These are phyloP conservation scores for Fomitopsis pulvina DNA, from an alignment of 768 basidiomycete genomes.

Conservation along the genomic window DNA sequence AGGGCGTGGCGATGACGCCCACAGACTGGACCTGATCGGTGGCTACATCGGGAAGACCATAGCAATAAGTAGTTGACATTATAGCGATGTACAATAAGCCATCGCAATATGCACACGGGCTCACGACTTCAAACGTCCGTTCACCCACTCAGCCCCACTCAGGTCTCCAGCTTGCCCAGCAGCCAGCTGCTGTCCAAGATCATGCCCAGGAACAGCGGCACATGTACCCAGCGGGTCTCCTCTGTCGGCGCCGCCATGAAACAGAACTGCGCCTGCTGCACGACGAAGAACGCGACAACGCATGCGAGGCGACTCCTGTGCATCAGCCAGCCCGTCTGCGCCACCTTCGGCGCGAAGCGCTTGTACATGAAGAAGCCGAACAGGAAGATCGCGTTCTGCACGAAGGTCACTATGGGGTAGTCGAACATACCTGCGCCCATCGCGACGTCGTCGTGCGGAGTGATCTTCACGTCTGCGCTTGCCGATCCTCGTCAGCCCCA, in stretches of 20 bases:
- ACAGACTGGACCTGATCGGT: too few species aligned
- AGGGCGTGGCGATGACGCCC: too few species aligned
- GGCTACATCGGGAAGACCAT: too few species aligned
- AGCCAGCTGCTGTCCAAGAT: conserved; percentile 22
- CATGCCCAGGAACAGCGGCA: conserved; percentile 22
- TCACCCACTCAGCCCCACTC: conserved; percentile 1
- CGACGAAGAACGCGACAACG: conserved; percentile 17
- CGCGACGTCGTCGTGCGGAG: conserved; percentile 14
- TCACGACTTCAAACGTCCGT: too few species aligned
- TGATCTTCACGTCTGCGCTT: conserved; percentile 22
- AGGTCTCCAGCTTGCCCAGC: conserved; percentile 23
- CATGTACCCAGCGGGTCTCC: conserved; percentile 23
- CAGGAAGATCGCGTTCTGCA: conserved; percentile 21
- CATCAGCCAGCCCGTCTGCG: conserved; percentile 16
- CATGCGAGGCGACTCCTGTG: conserved; percentile 16
- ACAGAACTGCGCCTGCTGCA: conserved; percentile 23
- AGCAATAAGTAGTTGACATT: too few species aligned
- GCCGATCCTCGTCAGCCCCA: not conserved
- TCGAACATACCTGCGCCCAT: conserved; percentile 23
- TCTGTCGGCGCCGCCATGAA: conserved; percentile 23
- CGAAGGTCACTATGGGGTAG: conserved; percentile 17
- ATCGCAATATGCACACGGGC: too few species aligned
- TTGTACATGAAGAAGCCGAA: conserved; percentile 20
- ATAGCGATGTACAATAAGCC: too few species aligned
- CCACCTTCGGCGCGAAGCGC: conserved; percentile 17